Conservation (phyloP, 192 early-diverging fungal species). For the Linnemannia elongata region DNA sequence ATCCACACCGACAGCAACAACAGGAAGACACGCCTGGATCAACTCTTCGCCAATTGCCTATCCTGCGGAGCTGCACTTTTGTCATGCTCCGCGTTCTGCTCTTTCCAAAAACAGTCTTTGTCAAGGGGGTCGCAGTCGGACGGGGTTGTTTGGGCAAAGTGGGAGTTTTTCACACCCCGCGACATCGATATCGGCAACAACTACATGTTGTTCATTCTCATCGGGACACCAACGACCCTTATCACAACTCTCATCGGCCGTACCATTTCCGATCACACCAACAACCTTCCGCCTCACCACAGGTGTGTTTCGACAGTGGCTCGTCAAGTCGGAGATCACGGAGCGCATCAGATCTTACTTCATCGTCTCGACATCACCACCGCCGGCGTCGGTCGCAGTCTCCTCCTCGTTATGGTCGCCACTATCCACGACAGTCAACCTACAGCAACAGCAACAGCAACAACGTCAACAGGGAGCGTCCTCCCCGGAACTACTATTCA, state of each 20-base stretch:
- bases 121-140: constrained; percentile 3
- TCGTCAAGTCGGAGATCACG: not conserved
- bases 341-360: not conserved
- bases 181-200: constrained; percentile 2
- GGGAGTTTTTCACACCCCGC: not conserved
- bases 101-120: constrained; percentile 26
- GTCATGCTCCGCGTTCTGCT: constrained; percentile 21
- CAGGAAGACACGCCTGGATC: not conserved
- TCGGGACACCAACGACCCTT: not conserved
- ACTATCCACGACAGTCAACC: not conserved
- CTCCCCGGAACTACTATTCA: not conserved
- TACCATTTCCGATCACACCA: constrained; percentile 20
- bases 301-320: not conserved
- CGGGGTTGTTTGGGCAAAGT: not conserved
- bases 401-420: not conserved
- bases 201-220: not conserved
- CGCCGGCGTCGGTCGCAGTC: not conserved
- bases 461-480: not conserved
- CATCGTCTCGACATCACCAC: not conserved
- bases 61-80: constrained; percentile 15
- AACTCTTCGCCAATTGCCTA: not conserved
- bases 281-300: not conserved
- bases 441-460: not conserved
- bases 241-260: not conserved
- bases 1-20: not conserved